phyloP scores from a whole-genome alignment of 257 asterid genomes.

The Solanum okadae region DNA sequence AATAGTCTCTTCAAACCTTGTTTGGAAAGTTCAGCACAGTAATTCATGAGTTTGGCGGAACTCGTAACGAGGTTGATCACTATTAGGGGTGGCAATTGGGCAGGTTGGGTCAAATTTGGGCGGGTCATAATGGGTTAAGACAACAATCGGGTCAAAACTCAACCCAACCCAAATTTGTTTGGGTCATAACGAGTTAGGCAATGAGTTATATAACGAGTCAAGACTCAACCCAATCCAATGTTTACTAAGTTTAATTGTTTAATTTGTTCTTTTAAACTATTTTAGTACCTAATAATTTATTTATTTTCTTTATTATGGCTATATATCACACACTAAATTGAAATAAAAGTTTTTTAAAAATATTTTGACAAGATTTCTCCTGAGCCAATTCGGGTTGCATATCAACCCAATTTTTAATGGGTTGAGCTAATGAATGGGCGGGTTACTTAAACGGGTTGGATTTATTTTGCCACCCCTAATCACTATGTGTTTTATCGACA shows the following conservation, averaged over 20 bases:
- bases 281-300: background rate
- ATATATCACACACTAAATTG: too few species aligned
- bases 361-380: too few species aligned
- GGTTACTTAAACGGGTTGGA: too few species aligned
- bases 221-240: background rate
- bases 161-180: background rate
- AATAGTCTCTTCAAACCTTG: background rate
- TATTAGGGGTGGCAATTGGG: background rate
- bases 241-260: background rate
- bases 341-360: too few species aligned
- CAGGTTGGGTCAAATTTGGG: too few species aligned
- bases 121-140: background rate
- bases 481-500: background rate
- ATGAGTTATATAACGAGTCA: background rate
- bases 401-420: too few species aligned
- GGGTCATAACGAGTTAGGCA: background rate
- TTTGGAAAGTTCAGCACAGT: background rate
- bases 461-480: background rate
- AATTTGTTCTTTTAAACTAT: background rate
- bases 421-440: too few species aligned
- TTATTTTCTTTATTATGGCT: too few species aligned
- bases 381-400: too few species aligned
- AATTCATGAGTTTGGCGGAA: background rate
- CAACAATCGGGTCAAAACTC: background rate
- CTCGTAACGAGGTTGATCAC: background rate